phyloP scores from a whole-genome alignment of 2,329 filamentous ascomycete species.

The Remersonia thermophila region DNA sequence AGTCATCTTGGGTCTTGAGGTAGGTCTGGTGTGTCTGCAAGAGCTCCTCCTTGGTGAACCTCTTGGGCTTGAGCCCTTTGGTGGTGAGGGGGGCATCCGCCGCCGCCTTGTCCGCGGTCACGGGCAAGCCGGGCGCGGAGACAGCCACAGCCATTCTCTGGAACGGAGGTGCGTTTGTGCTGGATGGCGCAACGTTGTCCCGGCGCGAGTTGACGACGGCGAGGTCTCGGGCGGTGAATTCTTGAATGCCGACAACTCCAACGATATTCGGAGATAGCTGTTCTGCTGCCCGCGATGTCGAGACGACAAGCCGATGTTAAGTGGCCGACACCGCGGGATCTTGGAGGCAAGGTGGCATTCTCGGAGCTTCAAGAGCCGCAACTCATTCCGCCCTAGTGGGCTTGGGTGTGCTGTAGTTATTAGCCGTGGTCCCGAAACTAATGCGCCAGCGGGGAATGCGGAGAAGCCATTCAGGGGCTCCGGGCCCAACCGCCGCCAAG shows the following conservation, averaged over 20 bases:
- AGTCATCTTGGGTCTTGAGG: conserved; percentile 16
- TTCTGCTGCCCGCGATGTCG: neutral
- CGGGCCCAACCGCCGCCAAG: conserved; percentile 1
- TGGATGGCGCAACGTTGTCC: too few species aligned
- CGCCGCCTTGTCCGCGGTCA: conserved; percentile 1
- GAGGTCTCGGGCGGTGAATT: neutral
- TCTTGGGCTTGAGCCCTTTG: neutral
- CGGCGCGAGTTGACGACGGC: neutral
- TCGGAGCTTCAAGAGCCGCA: conserved; percentile 19
- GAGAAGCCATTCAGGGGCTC: conserved; percentile 6
- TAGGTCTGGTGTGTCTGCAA: conserved; percentile 16
- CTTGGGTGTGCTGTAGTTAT: conserved; percentile 6
- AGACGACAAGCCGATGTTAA: neutral
- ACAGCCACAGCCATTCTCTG: conserved; percentile 3
- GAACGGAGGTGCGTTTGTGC: too few species aligned
- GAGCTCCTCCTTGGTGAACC: conserved; percentile 17
- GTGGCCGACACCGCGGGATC: neutral
- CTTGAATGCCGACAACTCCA: neutral
- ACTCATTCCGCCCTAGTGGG: conserved; percentile 16
- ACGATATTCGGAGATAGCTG: too few species aligned
- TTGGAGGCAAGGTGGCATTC: conserved; percentile 17
- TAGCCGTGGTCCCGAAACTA: conserved; percentile 13
- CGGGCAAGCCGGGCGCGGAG: conserved; percentile 4
- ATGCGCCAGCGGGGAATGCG: conserved; percentile 6
- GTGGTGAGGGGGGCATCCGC: conserved; percentile 3